Evolutionary conservation across 179 eudicot genomes (phyloP), one percentile per base, ranked within the genome.

Genomic region (Spergularia azorica): DNA sequence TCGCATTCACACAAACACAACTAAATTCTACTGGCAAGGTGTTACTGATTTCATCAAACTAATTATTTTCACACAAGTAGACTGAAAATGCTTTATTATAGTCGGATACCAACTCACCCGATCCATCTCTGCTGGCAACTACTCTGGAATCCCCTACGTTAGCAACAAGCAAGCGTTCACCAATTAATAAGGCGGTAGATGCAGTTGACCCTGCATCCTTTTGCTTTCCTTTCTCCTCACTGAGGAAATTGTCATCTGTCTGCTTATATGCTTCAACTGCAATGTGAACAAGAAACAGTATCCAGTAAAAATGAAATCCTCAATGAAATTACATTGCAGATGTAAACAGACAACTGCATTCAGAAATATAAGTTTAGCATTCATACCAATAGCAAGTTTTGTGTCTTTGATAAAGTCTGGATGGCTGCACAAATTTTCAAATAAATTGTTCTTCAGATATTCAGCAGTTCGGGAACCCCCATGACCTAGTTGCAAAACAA

Each of bases 191-290:
- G 51, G 92, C 92, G 54, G 94, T 90, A 71, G 94, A 87, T 76
- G 97, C 94, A 70, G 94, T 92, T 70, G 97, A 92, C 26, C 97
- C 97, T 50, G 92, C 94, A 82, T 89, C 92, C 73, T 81, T 92
- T 60, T 78, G 85, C 82, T 86, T 91, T 61, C 82, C 86, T 75
- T 86, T 87, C 73, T 88, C 91, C 75, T 84, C 83, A 74, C 83
- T 79, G 46, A 92, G 85, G 78, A 79, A 92, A 62, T 92, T 79
- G 15, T 76, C 82, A 77, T 92, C 94, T 32, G 94, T 92, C 67
- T 89, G 91, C 64, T 70, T 84, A 73, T 83, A 92, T 68, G 89
- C 83, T 74, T 90, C 90, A 78, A 82, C 92, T 90, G 87, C 83
- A 84, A 54, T 61, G 48, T 2, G 26, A 51, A 51, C 32, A 41